Base-by-base conservation (phyloP, 1,284 basidiomycete genomes). In the Takashimella koratensis region DNA sequence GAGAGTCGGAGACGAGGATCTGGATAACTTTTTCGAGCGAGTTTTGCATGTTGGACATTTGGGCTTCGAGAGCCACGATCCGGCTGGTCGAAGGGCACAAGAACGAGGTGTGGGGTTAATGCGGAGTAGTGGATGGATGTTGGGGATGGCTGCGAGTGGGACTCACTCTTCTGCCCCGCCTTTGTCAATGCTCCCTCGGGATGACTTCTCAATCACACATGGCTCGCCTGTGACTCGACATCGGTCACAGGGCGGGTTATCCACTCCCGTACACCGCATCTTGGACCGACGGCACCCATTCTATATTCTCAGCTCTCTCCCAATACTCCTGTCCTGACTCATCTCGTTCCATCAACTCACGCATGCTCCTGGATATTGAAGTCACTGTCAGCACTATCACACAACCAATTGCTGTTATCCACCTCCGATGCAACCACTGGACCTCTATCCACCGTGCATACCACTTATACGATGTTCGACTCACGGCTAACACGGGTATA, bases 141-240 rank as follows among this genome's bases (percentile, higher is more conserved):
- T 41, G 21, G 2, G 3, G 1, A 13, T 12, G 5, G 2, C 42
- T 0, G 1, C 25, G 16, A 24, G 21, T 11, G n/a, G 13, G 45
- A 79, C 86, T 75, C 72, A 90, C 88, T 55, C 56, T 39, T 90
- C 88, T 50, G 90, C 74, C 3, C 87, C 88, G 19, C n/a, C n/a
- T n/a, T n/a, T n/a, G n/a, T n/a, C n/a, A n/a, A 25, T 20, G 4
- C 44, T 49, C 13, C n/a, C 88, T 48, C 86, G 86, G 3, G 87
- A 87, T 48, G 88, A 89, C 64, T 91, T 91, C 72, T 91, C 88
- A 64, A 91, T 89, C 25, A 90, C 79, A 77, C 89, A 91, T 49
- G 89, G 87, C 13, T 89, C 78, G 6, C 86, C 86, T 23, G 86
- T 84, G 61, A 88, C 85, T 43, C 86, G 81, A 73, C 89, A 92